Evolutionary conservation across 345 rosid genomes (phyloP), one percentile per base, ranked within the genome.

Genomic region (Excoecaria cochinchinensis): DNA sequence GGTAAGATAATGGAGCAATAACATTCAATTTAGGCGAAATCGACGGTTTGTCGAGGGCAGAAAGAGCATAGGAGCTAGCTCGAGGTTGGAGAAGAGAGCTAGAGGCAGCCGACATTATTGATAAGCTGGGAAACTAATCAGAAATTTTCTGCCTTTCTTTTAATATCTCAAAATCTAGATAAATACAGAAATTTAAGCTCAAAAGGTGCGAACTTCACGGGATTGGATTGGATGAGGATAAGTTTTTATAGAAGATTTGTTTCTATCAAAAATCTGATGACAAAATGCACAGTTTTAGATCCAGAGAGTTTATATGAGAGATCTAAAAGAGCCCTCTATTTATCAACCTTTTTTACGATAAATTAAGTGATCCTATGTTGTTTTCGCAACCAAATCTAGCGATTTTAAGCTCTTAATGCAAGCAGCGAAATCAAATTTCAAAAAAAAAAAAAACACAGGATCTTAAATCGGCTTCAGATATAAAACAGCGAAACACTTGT

Each of bases 31-130:
- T 90, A 16, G 87, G 84, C 3, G 82, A 64, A 65, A 80, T 11
- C 21, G 67, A 70, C 61, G 87, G 14, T 17, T 74, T 82, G 50
- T 21, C 58, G 17, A 79, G 72, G 31, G 84, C 76, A 51, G 88
- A 82, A 68, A 78, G 36, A 0, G 84, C 67, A 22, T 75, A 51
- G 3, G 84, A 74, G 46, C 64, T 80, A 36, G 78, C 76, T 1
- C 83, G 79, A 0, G 84, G 82, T 17, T 82, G 87, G 9, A 83
- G 79, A 78, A 86, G 71, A 67, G 90, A 82, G 79, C 75, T 77
- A 0, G 87, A 74, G 50, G 82, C 73, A n/a, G 84, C 87, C 81
- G 91, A 84, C 97, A 92, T 92, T 84, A 52, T 81, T 59, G 39
- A 44, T 25, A 46, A 67, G 39, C 62, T 78, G 58, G 48, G 22